A percentile compares a stretch with the other conserved stretches of the same genome.
These are phyloP conservation scores for Rhodomyrtus psidioides DNA, from an alignment of 441 rosid genomes.

Conservation along the genomic window DNA sequence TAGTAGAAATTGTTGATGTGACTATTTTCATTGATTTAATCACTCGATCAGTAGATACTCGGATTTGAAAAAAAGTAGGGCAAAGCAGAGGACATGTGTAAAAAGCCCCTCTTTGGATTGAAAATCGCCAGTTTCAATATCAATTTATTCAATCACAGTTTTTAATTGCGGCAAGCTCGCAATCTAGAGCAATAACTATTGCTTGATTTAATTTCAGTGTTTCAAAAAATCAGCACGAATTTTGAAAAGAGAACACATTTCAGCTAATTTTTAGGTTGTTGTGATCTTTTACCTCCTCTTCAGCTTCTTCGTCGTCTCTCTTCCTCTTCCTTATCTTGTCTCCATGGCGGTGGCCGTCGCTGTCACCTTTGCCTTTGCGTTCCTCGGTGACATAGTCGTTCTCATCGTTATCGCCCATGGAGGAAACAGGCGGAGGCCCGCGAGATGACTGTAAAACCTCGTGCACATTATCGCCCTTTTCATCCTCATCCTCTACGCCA, in stretches of 20 bases:
- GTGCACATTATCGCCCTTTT: background rate
- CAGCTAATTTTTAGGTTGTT: background rate
- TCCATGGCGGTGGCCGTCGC: too few relatives aligned
- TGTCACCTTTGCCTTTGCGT: background rate
- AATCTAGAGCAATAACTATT: too few relatives aligned
- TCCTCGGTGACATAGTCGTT: fast-evolving
- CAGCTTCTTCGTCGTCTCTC: background rate
- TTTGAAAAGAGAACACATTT: background rate
- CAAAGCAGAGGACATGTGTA: background rate
- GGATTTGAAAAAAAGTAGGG: background rate
- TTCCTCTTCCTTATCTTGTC: background rate
- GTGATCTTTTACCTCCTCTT: background rate
- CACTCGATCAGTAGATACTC: background rate
- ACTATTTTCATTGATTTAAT: background rate
- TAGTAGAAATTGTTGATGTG: background rate
- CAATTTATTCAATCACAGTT: background rate
- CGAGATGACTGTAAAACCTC: too few relatives aligned
- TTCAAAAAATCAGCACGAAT: background rate
- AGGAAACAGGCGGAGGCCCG: background rate
- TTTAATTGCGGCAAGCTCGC: background rate
- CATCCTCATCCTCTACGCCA: fast-evolving
- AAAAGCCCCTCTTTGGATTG: background rate
- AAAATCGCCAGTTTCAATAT: background rate
- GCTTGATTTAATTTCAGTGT: background rate
- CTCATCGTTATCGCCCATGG: background rate